Conservation (phyloP, 2,329 filamentous ascomycete species). For the Colletotrichum sp. region DNA sequence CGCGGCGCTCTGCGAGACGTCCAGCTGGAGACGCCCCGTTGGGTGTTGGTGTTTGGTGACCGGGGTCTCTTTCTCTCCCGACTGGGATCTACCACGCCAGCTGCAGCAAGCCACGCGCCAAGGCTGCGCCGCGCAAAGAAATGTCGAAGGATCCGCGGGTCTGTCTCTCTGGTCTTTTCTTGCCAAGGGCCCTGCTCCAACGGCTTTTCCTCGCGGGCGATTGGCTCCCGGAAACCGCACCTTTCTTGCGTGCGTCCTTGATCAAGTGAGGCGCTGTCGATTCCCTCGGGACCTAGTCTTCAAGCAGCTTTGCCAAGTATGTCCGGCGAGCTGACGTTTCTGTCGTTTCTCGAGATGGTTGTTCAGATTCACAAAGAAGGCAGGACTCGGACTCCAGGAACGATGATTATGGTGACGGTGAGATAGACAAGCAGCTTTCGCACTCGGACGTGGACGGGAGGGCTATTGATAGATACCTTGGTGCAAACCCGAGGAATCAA, state of each 20-base stretch:
- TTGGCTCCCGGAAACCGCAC: background rate
- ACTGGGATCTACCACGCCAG: conserved; percentile 4
- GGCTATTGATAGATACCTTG: background rate
- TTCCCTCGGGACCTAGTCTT: background rate
- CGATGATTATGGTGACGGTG: background rate
- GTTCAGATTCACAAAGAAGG: background rate
- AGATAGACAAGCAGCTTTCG: background rate
- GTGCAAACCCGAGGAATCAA: background rate
- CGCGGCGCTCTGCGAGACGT: background rate
- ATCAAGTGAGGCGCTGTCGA: background rate
- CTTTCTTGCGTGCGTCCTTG: background rate
- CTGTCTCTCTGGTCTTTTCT: background rate
- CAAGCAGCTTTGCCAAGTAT: background rate
- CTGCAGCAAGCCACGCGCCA: conserved; percentile 19
- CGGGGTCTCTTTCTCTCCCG: background rate
- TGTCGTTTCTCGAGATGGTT: background rate
- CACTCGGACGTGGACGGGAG: background rate
- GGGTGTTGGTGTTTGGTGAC: background rate
- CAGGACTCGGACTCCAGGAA: background rate
- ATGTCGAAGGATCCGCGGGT: conserved; percentile 4
- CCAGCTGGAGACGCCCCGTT: background rate
- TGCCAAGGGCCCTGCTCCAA: background rate
- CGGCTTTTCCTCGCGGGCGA: background rate
- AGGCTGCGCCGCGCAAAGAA: conserved; percentile 10
- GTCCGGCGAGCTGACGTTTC: background rate